Evolutionary conservation across 31 red algal genomes (phyloP).

Genomic region (Bonnemaisonia californica): DNA sequence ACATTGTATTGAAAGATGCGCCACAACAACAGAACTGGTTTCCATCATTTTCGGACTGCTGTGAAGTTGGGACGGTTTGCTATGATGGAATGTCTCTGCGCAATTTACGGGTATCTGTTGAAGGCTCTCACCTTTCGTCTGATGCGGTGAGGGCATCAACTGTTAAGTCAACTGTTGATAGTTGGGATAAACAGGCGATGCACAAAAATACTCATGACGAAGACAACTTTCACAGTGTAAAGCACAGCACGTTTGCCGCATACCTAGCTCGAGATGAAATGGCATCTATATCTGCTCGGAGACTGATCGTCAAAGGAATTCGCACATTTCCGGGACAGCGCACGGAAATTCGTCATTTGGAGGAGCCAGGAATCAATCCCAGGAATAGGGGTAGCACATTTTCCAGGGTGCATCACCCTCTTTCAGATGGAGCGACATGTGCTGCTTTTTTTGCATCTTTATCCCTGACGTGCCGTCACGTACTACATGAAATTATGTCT

Average conservation of each 20-base stretch:
- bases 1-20: not conserved
- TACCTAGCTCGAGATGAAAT: not conserved
- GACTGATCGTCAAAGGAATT: conserved; percentile 31
- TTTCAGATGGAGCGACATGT: not conserved
- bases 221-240: not conserved
- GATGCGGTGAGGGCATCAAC: not conserved
- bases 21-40: not conserved
- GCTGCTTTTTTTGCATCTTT: not conserved
- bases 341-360: not conserved
- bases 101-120: not conserved
- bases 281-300: not conserved
- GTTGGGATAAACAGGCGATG: conserved; percentile 6
- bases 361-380: not conserved
- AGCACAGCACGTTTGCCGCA: not conserved
- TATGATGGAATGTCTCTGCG: conserved; percentile 22
- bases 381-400: too few relatives aligned
- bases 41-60: not conserved
- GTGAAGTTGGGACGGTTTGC: conserved; percentile 10
- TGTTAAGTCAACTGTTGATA: not conserved
- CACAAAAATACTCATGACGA: conserved; percentile 16
- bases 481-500: conserved; percentile 21
- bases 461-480: not conserved
- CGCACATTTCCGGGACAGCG: conserved; percentile 20
- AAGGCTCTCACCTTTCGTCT: not conserved
- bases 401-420: not conserved